These are phyloP conservation scores for Podospora sp. DNA, from an alignment of 495 filamentous ascomycete genomes.

Conservation along the genomic window DNA sequence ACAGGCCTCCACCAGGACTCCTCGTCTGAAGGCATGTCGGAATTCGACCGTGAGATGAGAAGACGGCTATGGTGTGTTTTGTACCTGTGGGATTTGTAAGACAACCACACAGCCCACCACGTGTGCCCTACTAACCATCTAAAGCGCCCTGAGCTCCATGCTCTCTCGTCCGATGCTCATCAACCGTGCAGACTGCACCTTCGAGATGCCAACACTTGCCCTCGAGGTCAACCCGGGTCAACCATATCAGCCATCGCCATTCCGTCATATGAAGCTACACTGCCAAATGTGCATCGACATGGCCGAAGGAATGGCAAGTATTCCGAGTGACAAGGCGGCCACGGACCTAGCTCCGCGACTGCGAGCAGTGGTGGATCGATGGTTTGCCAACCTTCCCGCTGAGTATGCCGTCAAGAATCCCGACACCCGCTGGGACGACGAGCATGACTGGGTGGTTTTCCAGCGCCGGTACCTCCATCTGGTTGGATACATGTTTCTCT, in stretches of 20 bases:
- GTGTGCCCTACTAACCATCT: constrained; percentile 1
- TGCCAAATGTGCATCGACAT: constrained; percentile 38
- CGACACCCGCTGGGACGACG: constrained; percentile 50
- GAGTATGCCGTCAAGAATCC: constrained; percentile 44
- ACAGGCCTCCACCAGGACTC: constrained; percentile 52
- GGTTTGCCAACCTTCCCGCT: constrained; percentile 45
- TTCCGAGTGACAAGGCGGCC: constrained; percentile 9
- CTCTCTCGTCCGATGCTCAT: constrained; percentile 42
- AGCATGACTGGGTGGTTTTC: constrained; percentile 45
- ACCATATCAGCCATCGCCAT: constrained; percentile 44
- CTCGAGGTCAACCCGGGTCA: constrained; percentile 40
- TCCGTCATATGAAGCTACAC: constrained; percentile 46
- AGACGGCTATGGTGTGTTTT: constrained; percentile 48
- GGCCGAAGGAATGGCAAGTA: constrained; percentile 22
- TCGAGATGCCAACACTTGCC: constrained; percentile 41
- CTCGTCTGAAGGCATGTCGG: constrained; percentile 40
- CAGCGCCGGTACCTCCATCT: constrained; percentile 55
- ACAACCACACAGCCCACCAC: not conserved
- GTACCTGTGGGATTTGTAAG: constrained; percentile 46
- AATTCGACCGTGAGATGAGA: constrained; percentile 50
- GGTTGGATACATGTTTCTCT: constrained; percentile 49
- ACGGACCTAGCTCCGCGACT: constrained; percentile 27
- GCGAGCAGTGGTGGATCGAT: constrained; percentile 39
- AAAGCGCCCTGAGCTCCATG: constrained; percentile 44
- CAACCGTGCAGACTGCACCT: constrained; percentile 40